A percentile compares a stretch with the other conserved stretches of the same genome.
Evolutionary conservation across 768 basidiomycete species (phyloP).

Genomic region (Pluteus cervinus): DNA sequence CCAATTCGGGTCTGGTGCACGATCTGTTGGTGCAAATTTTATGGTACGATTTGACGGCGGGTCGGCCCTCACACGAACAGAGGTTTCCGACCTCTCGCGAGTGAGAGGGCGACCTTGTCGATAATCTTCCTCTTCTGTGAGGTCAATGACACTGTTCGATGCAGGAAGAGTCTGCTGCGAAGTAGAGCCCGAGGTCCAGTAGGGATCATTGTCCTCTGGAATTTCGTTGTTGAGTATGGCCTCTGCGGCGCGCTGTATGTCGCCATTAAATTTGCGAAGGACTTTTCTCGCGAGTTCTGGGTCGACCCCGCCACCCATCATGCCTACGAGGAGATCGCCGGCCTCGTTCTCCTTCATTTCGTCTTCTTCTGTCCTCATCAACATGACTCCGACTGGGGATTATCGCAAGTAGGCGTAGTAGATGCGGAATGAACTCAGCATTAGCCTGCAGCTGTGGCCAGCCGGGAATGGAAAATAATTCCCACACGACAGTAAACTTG

Average conservation of each 20-base stretch:
- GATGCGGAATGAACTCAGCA: no score
- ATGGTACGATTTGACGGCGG: no score
- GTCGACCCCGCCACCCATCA: slow-evolving; percentile 32
- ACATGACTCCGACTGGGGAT: no score
- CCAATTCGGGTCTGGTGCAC: slow-evolving; percentile 63
- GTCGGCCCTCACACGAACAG: no score
- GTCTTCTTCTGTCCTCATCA: no score
- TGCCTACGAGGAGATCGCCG: slow-evolving; percentile 25
- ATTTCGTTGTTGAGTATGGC: slow-evolving; percentile 49
- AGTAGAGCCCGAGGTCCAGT: slow-evolving; percentile 16
- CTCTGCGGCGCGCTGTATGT: slow-evolving; percentile 49
- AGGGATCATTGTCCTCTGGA: slow-evolving; percentile 26
- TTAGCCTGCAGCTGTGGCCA: no score
- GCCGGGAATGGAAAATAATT: no score
- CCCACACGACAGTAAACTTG: no score
- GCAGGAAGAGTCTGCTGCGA: slow-evolving; percentile 17
- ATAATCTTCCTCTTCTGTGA: slow-evolving; percentile 55
- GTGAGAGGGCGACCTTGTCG: slow-evolving; percentile 49
- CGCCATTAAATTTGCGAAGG: slow-evolving; percentile 53
- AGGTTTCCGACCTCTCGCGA: slow-evolving; percentile 34
- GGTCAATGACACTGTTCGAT: slow-evolving; percentile 43
- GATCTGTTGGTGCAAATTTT: slow-evolving; percentile 58
- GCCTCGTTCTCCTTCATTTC: no score
- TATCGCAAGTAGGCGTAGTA: no score
- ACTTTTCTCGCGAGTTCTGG: slow-evolving; percentile 46